These are phyloP conservation scores for Garcia nutans DNA, from an alignment of 345 rosid species.

Conservation along the genomic window DNA sequence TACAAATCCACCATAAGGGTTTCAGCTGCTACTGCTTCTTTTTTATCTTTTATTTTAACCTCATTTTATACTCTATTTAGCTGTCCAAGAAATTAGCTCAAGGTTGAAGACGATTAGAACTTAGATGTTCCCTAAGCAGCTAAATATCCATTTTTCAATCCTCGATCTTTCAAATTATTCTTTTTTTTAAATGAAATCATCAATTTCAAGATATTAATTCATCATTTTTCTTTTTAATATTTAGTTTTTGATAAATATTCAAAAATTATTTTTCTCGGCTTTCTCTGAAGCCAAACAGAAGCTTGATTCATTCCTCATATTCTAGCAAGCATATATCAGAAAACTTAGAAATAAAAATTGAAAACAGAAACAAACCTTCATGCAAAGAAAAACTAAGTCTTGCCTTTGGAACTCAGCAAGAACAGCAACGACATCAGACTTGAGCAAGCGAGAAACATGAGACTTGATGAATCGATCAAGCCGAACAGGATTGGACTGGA, in stretches of 20 bases:
- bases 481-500: slow-evolving; percentile 52
- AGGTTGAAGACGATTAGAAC: background rate
- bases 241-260: no score
- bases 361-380: slow-evolving; percentile 54
- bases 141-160: no score
- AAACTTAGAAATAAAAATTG: background rate
- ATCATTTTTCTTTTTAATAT: no score
- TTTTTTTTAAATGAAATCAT: no score
- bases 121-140: background rate
- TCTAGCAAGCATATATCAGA: background rate
- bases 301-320: background rate
- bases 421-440: slow-evolving; percentile 79
- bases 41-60: background rate
- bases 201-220: background rate
- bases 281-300: background rate
- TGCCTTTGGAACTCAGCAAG: slow-evolving; percentile 92
- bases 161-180: no score
- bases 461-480: slow-evolving; percentile 63
- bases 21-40: background rate
- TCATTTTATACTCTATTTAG: background rate
- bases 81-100: background rate
- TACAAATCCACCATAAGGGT: background rate
- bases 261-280: no score
- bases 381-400: slow-evolving; percentile 79
- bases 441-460: slow-evolving; percentile 79